Evolutionary conservation across 495 filamentous ascomycete species (phyloP).

Genomic region (Penicillium longicatenatum): DNA sequence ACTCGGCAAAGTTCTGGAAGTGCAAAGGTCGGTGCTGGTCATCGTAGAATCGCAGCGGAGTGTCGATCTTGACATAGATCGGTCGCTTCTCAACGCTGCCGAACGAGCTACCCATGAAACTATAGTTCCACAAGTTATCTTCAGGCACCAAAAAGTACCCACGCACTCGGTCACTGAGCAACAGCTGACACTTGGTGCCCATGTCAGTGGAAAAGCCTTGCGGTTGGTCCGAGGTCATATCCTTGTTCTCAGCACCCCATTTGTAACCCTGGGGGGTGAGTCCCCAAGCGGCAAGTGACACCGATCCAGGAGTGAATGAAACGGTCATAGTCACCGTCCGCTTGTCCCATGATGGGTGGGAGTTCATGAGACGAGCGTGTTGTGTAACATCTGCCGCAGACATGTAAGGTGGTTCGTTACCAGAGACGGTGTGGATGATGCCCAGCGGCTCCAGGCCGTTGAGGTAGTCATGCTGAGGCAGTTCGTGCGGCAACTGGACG

Average conservation of each 20-base stretch:
- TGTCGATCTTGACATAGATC: conserved; percentile 90
- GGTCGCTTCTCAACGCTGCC: conserved; percentile 85
- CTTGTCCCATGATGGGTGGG: conserved; percentile 86
- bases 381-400: conserved; percentile 91
- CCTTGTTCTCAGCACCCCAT: conserved; percentile 97
- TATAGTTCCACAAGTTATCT: conserved; percentile 93
- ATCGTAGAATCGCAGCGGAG: conserved; percentile 85
- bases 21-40: conserved; percentile 91
- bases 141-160: conserved; percentile 97
- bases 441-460: conserved; percentile 87
- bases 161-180: conserved; percentile 87
- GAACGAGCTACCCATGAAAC: conserved; percentile 92
- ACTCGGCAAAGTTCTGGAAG: conserved; percentile 90
- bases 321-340: conserved; percentile 96
- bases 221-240: conserved; percentile 86
- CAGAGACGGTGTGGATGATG: conserved; percentile 92
- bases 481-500: conserved; percentile 85
- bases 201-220: conserved; percentile 89
- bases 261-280: conserved; percentile 91
- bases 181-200: conserved; percentile 92
- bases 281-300: conserved; percentile 90
- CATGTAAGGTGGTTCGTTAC: conserved; percentile 95
- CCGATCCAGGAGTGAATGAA: conserved; percentile 97
- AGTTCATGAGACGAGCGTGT: conserved; percentile 84
- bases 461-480: conserved; percentile 92